Base-by-base conservation (phyloP, 768 basidiomycete species). In the Mycena vitilis region DNA sequence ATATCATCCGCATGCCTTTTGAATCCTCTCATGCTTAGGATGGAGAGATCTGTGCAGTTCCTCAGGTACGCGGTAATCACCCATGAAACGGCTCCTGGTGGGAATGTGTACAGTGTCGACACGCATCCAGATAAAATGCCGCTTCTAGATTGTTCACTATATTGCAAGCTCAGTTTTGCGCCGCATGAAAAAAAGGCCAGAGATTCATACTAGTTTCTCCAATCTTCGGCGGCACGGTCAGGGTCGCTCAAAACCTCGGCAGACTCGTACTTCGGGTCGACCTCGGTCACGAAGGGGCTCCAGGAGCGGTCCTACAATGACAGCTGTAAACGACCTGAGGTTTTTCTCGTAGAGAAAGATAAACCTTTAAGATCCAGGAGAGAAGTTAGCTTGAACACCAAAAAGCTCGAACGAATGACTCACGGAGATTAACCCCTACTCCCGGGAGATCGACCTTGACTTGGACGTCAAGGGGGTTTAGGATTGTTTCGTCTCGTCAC, bases 381-480 rank as follows among this genome's bases (percentile, higher is more conserved):
- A 40, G 11, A 40, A 10, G 40, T 40, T 40, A 40, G 15, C 40
- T 15, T 40, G 9, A 37, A 10, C 30, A 5, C 1, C 7, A 34
- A 44, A 55, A 7, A 13, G 23, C 30, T 30, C 30, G 5, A 5
- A 5, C 30, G 30, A 30, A 51, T 10, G 22, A 42, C 37, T 81
- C 79, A 68, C 83, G 81, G 13, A 85, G 75, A 72, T 85, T 83
- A 55, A 76, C 74, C 5, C 85, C 85, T 47, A 86, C 85, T 30
- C 74, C 78, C 0, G 81, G 81, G 0, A 85, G 75, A 60, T 84
- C 78, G 36, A 82, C 64, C 54, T 75, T 68, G 38, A 73, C 64
- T 15, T 60, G 38, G 66, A 86, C 79, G 18, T 75, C 74, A 37
- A 78, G 59, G 20, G 37, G 37, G 2, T 51, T 23, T 6, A 65